Percentiles rank a stretch among this genome's conserved stretches.
phyloP scores from a whole-genome alignment of 768 basidiomycete genomes.

The Guyanaporus albipodus region DNA sequence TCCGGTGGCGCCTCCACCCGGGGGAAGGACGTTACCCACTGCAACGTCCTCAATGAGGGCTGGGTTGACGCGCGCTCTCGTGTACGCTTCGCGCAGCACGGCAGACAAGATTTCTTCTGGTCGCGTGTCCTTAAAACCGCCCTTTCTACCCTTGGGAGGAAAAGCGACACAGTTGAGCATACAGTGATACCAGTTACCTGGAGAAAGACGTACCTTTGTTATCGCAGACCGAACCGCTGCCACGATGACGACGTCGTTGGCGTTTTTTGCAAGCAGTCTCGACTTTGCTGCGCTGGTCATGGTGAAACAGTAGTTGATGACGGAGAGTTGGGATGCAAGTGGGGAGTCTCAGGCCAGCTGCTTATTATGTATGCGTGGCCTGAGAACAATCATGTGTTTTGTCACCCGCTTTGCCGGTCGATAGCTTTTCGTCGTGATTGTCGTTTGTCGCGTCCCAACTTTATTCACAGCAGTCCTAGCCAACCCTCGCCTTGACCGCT shows the following conservation, averaged over 20 bases:
- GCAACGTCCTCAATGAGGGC: slow-evolving; percentile 78
- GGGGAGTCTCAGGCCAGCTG: neutral
- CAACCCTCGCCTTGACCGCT: too few relatives aligned
- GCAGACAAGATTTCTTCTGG: slow-evolving; percentile 79
- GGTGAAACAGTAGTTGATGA: neutral
- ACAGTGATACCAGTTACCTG: too few relatives aligned
- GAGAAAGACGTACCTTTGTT: slow-evolving; percentile 65
- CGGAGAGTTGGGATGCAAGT: neutral
- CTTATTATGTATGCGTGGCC: too few relatives aligned
- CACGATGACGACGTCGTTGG: slow-evolving; percentile 89
- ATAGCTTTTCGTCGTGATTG: too few relatives aligned
- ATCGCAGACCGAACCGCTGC: slow-evolving; percentile 86
- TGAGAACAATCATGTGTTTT: too few relatives aligned
- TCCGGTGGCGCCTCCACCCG: slow-evolving; percentile 74
- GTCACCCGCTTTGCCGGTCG: too few relatives aligned
- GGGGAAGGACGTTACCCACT: slow-evolving; percentile 86
- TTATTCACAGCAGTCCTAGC: too few relatives aligned
- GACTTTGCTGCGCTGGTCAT: slow-evolving; percentile 46
- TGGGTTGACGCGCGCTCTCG: slow-evolving; percentile 67
- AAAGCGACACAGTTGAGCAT: slow-evolving; percentile 1
- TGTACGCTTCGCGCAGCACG: slow-evolving; percentile 71
- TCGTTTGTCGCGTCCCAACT: too few relatives aligned
- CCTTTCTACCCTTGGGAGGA: slow-evolving; percentile 66
- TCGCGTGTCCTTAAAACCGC: slow-evolving; percentile 87
- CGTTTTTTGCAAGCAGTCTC: slow-evolving; percentile 62